Evolutionary conservation across 2,329 filamentous ascomycete species (phyloP).

Genomic region (Phialophora tarda): DNA sequence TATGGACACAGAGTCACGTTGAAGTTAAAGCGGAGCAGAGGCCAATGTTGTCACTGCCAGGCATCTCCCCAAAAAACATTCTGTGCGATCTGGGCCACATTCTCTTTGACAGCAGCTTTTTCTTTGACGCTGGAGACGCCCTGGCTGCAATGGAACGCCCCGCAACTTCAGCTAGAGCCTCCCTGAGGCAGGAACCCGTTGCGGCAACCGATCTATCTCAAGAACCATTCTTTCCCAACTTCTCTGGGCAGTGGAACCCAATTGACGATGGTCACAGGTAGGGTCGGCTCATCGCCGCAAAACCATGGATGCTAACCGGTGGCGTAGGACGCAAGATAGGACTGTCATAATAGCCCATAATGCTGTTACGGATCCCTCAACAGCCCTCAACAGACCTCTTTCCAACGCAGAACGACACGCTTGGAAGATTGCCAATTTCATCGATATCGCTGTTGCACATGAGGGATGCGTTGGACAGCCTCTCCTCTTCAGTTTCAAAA

Average conservation of each 20-base stretch:
- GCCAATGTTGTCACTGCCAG: neutral
- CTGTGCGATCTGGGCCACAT: neutral
- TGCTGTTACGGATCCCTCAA: neutral
- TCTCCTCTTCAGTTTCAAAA: neutral
- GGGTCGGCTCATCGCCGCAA: neutral
- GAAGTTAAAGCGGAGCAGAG: neutral
- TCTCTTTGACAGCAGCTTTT: neutral
- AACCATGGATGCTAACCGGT: neutral
- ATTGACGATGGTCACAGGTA: neutral
- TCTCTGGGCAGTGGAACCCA: neutral
- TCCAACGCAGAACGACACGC: too few relatives aligned
- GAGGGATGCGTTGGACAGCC: neutral
- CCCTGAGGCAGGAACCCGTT: too few relatives aligned
- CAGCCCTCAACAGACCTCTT: neutral
- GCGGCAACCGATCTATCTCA: too few relatives aligned
- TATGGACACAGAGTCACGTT: neutral
- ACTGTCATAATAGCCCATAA: neutral
- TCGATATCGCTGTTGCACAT: neutral
- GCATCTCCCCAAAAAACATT: neutral
- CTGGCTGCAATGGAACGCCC: neutral
- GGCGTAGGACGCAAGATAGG: neutral
- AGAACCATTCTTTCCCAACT: neutral
- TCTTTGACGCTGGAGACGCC: neutral
- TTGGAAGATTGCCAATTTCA: neutral
- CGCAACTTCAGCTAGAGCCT: neutral